phyloP scores from a whole-genome alignment of 768 basidiomycete species.

The Leucosporidium yakuticum region DNA sequence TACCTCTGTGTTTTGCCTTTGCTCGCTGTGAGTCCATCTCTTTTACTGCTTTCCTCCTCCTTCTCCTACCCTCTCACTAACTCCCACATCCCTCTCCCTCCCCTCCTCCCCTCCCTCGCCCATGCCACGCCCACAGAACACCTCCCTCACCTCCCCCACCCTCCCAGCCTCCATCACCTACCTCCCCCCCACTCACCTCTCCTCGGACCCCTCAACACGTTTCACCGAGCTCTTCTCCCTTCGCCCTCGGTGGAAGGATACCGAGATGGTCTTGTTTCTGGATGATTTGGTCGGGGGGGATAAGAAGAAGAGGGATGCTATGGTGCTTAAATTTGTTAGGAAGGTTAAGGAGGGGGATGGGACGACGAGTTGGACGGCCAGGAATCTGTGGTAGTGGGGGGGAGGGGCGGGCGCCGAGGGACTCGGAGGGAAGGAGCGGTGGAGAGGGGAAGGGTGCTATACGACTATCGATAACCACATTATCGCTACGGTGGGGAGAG shows the following conservation, averaged over 20 bases:
- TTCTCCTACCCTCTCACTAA: background rate
- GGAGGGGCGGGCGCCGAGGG: too few species aligned
- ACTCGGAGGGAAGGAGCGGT: too few species aligned
- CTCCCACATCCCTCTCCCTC: too few species aligned
- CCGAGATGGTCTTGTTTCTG: constrained; percentile 44
- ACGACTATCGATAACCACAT: too few species aligned
- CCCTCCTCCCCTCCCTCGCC: too few species aligned
- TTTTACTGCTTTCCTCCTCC: background rate
- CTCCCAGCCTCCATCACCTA: constrained; percentile 53
- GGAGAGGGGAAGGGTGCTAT: too few species aligned
- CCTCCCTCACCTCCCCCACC: constrained; percentile 54
- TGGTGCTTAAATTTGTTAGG: constrained; percentile 35
- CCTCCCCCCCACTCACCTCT: constrained; percentile 68
- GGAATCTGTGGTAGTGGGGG: constrained; percentile 28
- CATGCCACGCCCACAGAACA: constrained; percentile 53
- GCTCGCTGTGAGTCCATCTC: constrained; percentile 55
- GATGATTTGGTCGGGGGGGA: constrained; percentile 32
- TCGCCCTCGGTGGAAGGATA: constrained; percentile 40
- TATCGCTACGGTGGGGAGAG: too few species aligned
- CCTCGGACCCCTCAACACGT: constrained; percentile 68
- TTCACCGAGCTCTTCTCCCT: constrained; percentile 80
- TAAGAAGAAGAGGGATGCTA: constrained; percentile 32
- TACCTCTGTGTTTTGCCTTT: constrained; percentile 56
- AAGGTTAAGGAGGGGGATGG: constrained; percentile 33
- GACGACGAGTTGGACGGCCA: constrained; percentile 20